Evolutionary conservation across 1,284 basidiomycete species (phyloP), one percentile per base, ranked within the genome.

Genomic region (Lignosus rhinocerotis): DNA sequence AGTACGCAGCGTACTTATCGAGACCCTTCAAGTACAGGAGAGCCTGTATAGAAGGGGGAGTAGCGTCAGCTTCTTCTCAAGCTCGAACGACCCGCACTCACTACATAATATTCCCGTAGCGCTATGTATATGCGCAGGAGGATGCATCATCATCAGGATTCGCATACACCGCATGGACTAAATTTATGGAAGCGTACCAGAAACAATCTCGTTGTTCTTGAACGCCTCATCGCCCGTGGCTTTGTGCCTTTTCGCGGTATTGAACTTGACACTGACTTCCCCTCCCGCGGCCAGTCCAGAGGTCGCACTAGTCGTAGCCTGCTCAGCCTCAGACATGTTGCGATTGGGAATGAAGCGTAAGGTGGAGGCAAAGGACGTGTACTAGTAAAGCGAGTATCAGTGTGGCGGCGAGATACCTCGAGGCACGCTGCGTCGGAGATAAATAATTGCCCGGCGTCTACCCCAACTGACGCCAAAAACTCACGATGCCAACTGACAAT

Each of bases 171-270:
- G 14, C 30, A 41, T n/a, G 41, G 51, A 33, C 47, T 34, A 21
- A 17, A 30, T 7, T 14, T 2, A 21, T 16, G 19, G 2, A n/a
- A 60, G 52, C 43, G 19, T 65, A 91, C 90, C 90, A 66, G 75
- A 78, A 67, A 81, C 80, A 43, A 81, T 55, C 61, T 90, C 80
- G 16, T 85, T 87, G 9, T 73, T 70, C 70, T 88, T 90, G 76
- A 92, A 93, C 2, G 87, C 86, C 59, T 82, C 74, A 77, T 93
- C 90, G n/a, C 75, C 90, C 12, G 71, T 73, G n/a, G 85, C 86
- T 70, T 93, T 93, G 78, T 85, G 84, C 66, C 85, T 75, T 70
- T 79, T 85, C 34, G 87, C 90, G 0, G 75, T 82, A 17, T 72
- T 73, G 41, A 92, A 66, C 70, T 92, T 91, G 39, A 72, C 66